Evolutionary conservation across 108 stramenopile species (phyloP).

Genomic region (Seminavis robusta): DNA sequence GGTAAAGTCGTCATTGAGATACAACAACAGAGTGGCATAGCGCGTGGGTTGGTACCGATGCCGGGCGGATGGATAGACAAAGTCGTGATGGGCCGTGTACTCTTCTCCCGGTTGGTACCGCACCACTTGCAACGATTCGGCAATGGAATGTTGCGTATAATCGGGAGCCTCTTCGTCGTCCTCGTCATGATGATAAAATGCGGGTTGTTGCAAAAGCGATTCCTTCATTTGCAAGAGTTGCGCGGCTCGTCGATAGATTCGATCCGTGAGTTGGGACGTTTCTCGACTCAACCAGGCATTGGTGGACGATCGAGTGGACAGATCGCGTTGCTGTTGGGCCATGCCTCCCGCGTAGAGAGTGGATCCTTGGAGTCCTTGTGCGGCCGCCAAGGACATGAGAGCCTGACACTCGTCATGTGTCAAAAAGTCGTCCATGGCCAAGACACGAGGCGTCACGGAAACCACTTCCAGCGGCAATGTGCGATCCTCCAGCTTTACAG

Average conservation of each 20-base stretch:
- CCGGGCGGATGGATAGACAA: conserved; percentile 64
- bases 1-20: conserved; percentile 53
- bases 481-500: conserved; percentile 6
- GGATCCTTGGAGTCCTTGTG: conserved; percentile 51
- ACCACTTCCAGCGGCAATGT: conserved; percentile 39
- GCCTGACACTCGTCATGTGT: conserved; percentile 59
- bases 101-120: conserved; percentile 71
- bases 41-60: conserved; percentile 80
- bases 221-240: conserved; percentile 73
- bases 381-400: conserved; percentile 47
- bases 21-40: conserved; percentile 84
- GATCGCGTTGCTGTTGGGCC: conserved; percentile 24
- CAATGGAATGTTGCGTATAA: conserved; percentile 69
- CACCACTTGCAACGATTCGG: conserved; percentile 86
- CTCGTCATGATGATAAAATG: conserved; percentile 21
- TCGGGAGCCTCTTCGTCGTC: conserved; percentile 22
- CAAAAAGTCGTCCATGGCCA: conserved; percentile 71
- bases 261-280: conserved; percentile 56
- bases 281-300: conserved; percentile 78
- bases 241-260: conserved; percentile 76
- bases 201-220: conserved; percentile 33
- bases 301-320: conserved; percentile 51
- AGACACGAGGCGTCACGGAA: conserved; percentile 65
- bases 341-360: conserved; percentile 36
- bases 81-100: conserved; percentile 89